Percentiles rank a stretch among this genome's conserved stretches.
Conservation (phyloP, 441 rosid genomes). For the Biscutella laevigata region DNA sequence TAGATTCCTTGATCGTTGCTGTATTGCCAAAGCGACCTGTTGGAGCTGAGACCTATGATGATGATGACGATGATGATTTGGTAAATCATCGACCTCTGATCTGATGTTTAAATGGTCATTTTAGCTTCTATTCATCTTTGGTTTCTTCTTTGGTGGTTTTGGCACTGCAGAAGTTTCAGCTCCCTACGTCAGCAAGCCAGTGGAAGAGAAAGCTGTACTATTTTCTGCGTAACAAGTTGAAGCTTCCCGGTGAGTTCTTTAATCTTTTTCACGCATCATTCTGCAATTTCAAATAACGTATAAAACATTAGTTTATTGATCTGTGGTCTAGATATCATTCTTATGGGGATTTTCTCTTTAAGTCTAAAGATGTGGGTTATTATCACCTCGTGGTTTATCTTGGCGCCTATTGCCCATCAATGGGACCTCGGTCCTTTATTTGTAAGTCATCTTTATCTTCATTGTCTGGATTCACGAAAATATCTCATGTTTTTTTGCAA, state of each 20-base stretch:
- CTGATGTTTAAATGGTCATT: background rate
- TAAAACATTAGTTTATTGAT: slow-evolving; percentile 17
- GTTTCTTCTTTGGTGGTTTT: background rate
- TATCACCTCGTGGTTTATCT: slow-evolving; percentile 58
- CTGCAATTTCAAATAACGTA: slow-evolving; percentile 1
- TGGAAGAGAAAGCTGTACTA: slow-evolving; percentile 62
- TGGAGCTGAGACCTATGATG: slow-evolving; percentile 44
- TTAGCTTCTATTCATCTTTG: background rate
- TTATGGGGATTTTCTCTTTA: slow-evolving; percentile 65
- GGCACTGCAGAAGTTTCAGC: slow-evolving; percentile 57
- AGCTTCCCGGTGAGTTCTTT: slow-evolving; percentile 58
- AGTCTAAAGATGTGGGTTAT: slow-evolving; percentile 54
- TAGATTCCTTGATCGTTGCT: slow-evolving; percentile 65
- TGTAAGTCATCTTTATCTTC: slow-evolving; percentile 42
- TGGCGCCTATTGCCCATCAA: slow-evolving; percentile 75
- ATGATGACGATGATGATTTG: slow-evolving; percentile 58
- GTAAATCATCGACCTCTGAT: slow-evolving; percentile 22
- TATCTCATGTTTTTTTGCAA: background rate
- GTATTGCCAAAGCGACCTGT: slow-evolving; percentile 70
- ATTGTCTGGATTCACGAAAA: background rate
- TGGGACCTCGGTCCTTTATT: slow-evolving; percentile 85
- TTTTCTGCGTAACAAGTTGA: slow-evolving; percentile 54
- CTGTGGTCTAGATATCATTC: slow-evolving; percentile 48
- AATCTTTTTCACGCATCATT: background rate
- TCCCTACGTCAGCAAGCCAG: slow-evolving; percentile 58